Evolutionary conservation across 2,329 filamentous ascomycete species (phyloP).

Genomic region (Thielaviopsis populi): DNA sequence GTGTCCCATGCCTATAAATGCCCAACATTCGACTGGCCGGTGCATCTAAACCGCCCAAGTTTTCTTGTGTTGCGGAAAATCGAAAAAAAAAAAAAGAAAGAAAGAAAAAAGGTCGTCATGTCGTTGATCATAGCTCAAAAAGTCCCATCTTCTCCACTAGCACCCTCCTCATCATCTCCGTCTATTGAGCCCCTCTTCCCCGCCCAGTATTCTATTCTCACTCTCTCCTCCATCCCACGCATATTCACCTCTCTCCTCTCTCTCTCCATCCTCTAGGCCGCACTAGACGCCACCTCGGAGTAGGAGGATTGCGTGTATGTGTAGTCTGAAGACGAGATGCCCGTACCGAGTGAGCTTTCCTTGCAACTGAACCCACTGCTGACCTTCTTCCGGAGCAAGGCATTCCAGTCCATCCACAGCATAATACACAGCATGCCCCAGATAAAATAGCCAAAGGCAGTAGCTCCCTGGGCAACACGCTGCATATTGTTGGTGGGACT

Average conservation of each 20-base stretch:
- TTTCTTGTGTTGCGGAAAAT: not conserved
- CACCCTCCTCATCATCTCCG: not conserved
- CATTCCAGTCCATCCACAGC: conserved; percentile 12
- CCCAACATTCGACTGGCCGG: not conserved
- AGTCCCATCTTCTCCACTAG: not conserved
- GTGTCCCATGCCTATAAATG: not conserved
- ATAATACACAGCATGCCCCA: conserved; percentile 26
- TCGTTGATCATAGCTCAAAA: not conserved
- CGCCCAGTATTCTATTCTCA: not conserved
- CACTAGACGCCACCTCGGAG: conserved; percentile 1
- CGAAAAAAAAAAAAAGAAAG: not conserved
- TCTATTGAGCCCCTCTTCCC: not conserved
- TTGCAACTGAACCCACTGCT: conserved; percentile 1
- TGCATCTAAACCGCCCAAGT: not conserved
- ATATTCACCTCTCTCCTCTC: not conserved
- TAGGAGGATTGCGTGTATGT: conserved; percentile 1
- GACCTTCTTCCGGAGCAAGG: conserved; percentile 2
- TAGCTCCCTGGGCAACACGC: conserved; percentile 43
- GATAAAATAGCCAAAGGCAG: conserved; percentile 51
- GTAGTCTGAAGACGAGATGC: conserved; percentile 10
- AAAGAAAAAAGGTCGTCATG: not conserved
- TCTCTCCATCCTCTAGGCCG: not conserved
- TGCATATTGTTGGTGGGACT: conserved; percentile 35
- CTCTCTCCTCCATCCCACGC: no score
- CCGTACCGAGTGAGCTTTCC: conserved; percentile 4